phyloP scores from a whole-genome alignment of 345 rosid genomes.

The Citropsis articulata region DNA sequence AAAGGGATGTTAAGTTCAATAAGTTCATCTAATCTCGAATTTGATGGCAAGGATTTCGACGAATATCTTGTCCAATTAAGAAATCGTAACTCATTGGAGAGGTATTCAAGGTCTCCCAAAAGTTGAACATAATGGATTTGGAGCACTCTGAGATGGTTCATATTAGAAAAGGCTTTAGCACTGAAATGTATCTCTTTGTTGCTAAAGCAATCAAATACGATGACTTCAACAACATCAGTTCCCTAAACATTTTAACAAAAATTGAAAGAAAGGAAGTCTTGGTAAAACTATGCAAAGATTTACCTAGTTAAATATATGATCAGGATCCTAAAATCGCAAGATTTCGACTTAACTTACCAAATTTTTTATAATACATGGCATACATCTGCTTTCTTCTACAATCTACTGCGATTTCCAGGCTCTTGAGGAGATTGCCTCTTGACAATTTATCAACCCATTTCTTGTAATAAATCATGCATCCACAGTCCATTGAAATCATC shows the following conservation, averaged over 20 bases:
- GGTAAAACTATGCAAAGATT: not conserved
- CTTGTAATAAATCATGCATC: slow-evolving; percentile 5
- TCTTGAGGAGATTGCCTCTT: too few species aligned
- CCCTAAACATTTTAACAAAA: not conserved
- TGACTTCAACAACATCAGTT: not conserved
- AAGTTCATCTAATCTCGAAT: slow-evolving; percentile 23
- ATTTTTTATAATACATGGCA: too few species aligned
- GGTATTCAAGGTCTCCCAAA: too few species aligned
- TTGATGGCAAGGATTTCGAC: slow-evolving; percentile 19
- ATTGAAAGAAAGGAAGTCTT: not conserved
- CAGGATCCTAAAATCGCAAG: not conserved
- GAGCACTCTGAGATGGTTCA: not conserved
- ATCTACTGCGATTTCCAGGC: not conserved
- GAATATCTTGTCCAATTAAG: slow-evolving; percentile 35
- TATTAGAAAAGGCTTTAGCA: not conserved
- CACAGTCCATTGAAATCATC: not conserved
- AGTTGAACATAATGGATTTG: not conserved
- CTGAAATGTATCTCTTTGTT: too few species aligned
- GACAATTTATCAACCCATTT: slow-evolving; percentile 1
- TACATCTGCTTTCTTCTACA: not conserved
- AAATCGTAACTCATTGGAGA: slow-evolving; percentile 29
- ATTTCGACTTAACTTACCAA: not conserved
- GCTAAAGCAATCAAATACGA: not conserved
- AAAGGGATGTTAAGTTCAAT: slow-evolving; percentile 23
- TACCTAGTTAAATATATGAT: not conserved